Evolutionary conservation across 2,329 filamentous ascomycete species (phyloP).

Genomic region (Chrysosphaeria jannelii): DNA sequence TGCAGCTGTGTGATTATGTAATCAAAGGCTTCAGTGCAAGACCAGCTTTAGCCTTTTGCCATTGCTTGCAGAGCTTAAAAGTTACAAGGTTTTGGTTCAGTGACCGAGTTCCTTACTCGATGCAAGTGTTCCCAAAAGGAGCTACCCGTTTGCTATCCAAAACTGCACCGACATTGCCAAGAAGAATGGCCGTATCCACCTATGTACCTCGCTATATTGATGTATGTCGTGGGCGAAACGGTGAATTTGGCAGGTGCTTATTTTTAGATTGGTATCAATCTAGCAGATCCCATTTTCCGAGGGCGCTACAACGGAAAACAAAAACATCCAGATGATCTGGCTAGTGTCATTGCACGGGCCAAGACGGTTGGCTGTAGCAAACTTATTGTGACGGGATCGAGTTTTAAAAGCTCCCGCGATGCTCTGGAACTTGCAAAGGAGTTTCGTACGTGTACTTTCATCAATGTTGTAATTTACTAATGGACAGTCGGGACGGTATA

Average conservation of each 20-base stretch:
- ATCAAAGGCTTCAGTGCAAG: too few species aligned
- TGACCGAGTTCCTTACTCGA: too few species aligned
- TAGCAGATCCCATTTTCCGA: conserved; percentile 71
- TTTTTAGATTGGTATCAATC: conserved; percentile 61
- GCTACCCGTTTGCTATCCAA: too few species aligned
- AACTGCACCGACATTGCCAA: too few species aligned
- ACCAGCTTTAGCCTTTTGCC: too few species aligned
- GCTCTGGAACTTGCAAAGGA: conserved; percentile 43
- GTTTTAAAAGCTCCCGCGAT: conserved; percentile 45
- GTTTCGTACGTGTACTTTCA: conserved; percentile 27
- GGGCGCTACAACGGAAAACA: conserved; percentile 61
- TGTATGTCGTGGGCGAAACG: too few species aligned
- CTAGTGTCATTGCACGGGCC: conserved; percentile 51
- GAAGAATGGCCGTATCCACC: too few species aligned
- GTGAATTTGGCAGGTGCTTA: neutral
- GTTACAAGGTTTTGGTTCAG: too few species aligned
- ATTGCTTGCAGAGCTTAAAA: too few species aligned
- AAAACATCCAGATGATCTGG: conserved; percentile 40
- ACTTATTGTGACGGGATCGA: conserved; percentile 79
- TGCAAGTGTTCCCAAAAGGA: too few species aligned
- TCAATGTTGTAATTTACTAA: conserved; percentile 1
- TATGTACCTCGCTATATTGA: conserved; percentile 28
- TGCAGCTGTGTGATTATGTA: too few species aligned
- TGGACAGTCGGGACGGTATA: conserved; percentile 47
- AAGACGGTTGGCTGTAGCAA: conserved; percentile 54